A percentile compares a stretch with the other conserved stretches of the same genome.
Evolutionary conservation across 2,329 filamentous ascomycete species (phyloP).

Genomic region (Xylaria sp.): DNA sequence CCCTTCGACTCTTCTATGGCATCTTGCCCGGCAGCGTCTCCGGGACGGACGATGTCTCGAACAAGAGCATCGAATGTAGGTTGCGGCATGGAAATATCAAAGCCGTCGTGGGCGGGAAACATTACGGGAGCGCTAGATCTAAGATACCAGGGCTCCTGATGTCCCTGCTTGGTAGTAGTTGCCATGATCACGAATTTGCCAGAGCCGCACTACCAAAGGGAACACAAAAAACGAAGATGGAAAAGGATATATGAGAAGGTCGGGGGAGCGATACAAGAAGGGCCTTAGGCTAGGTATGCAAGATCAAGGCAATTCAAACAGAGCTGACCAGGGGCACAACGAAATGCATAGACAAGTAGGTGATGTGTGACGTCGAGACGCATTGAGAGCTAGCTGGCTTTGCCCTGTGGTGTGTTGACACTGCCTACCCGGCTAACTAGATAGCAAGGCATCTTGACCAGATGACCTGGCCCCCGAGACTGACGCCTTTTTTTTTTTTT

Average conservation of each 20-base stretch:
- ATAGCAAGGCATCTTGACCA: background rate
- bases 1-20: background rate
- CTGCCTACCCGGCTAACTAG: background rate
- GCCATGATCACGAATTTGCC: conserved; percentile 17
- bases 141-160: conserved; percentile 36
- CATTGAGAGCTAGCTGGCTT: no score
- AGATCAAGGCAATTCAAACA: background rate
- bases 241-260: background rate
- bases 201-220: background rate
- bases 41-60: conserved; percentile 11
- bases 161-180: background rate
- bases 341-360: background rate
- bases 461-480: background rate
- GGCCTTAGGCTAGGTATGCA: background rate
- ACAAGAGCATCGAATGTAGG: conserved; percentile 27
- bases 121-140: conserved; percentile 25
- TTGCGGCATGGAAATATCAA: conserved; percentile 28
- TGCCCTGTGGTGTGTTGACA: no score
- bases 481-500: no score
- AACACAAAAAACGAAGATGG: background rate
- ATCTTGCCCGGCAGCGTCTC: background rate
- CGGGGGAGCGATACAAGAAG: background rate
- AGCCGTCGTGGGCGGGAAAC: conserved; percentile 30
- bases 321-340: background rate
- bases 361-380: no score